A percentile compares a stretch with the other conserved stretches of the same genome.
phyloP scores from a whole-genome alignment of 1,284 basidiomycete genomes.

The Puccinia hordei region DNA sequence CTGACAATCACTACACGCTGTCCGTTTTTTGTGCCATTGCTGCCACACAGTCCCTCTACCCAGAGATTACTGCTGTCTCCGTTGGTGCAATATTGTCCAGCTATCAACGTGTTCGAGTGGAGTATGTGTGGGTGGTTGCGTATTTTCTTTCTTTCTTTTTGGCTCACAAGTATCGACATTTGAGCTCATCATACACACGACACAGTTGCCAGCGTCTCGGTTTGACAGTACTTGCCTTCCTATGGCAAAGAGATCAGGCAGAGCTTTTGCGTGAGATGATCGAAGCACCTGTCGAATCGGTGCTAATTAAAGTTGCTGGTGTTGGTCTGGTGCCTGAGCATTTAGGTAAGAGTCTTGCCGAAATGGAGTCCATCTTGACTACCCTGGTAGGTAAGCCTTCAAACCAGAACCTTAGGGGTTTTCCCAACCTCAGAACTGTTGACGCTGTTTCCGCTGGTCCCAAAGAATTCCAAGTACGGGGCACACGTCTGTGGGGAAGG shows the following conservation, averaged over 20 bases:
- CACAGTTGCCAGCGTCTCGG: conserved; percentile 76
- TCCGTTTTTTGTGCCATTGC: conserved; percentile 30
- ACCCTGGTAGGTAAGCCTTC: conserved; percentile 68
- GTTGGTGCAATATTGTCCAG: conserved; percentile 96
- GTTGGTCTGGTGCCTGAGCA: conserved; percentile 77
- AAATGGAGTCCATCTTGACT: conserved; percentile 74
- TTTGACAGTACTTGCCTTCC: conserved; percentile 78
- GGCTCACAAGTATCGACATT: background rate
- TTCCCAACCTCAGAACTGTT: background rate
- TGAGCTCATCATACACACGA: conserved; percentile 5
- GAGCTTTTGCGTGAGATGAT: conserved; percentile 87
- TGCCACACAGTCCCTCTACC: conserved; percentile 68
- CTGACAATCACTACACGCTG: conserved; percentile 8
- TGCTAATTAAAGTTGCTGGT: conserved; percentile 95
- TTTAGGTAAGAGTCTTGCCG: conserved; percentile 74
- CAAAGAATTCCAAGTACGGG: conserved; percentile 67
- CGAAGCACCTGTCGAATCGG: conserved; percentile 72
- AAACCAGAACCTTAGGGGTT: background rate
- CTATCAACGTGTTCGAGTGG: conserved; percentile 93
- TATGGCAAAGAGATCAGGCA: conserved; percentile 90
- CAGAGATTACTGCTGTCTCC: conserved; percentile 82
- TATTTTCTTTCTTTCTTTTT: background rate
- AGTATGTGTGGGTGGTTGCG: conserved; percentile 73
- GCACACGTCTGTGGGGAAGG: conserved; percentile 96
- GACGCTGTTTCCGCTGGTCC: background rate